phyloP scores from a whole-genome alignment of 108 stramenopile species.

The Cylindrotheca closterium region DNA sequence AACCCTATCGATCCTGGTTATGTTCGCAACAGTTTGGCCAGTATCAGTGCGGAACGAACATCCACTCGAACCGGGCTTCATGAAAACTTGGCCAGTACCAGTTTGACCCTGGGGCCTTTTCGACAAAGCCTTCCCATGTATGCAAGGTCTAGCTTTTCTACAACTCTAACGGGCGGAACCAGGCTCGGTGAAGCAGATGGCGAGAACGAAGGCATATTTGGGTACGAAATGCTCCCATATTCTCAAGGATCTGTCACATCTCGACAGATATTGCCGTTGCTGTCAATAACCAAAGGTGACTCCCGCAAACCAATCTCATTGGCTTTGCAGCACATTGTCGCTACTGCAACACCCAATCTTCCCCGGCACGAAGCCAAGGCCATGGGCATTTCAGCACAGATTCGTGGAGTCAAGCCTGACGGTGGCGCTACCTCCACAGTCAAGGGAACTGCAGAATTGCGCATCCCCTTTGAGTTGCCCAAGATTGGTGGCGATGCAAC shows the following conservation, averaged over 20 bases:
- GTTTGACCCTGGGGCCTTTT: constrained; percentile 52
- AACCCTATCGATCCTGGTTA: constrained; percentile 35
- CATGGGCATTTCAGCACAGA: constrained; percentile 54
- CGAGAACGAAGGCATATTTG: neutral
- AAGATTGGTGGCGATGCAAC: constrained; percentile 29
- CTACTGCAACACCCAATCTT: constrained; percentile 58
- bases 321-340: constrained; percentile 61
- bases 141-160: constrained; percentile 37
- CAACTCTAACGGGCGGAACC: constrained; percentile 37
- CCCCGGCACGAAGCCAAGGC: constrained; percentile 78
- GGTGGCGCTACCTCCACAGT: constrained; percentile 47
- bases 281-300: neutral
- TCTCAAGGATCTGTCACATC: constrained; percentile 57
- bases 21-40: constrained; percentile 38
- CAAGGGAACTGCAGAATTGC: constrained; percentile 69
- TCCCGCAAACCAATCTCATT: constrained; percentile 29
- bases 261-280: constrained; percentile 61
- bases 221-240: constrained; percentile 40
- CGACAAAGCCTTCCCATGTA: constrained; percentile 36
- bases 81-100: constrained; percentile 54
- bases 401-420: constrained; percentile 59
- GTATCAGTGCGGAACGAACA: constrained; percentile 52
- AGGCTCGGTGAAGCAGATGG: constrained; percentile 17
- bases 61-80: constrained; percentile 38
- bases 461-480: constrained; percentile 53